Conservation (phyloP, 2,329 filamentous ascomycete genomes). For the Xylariaceae sp. region DNA sequence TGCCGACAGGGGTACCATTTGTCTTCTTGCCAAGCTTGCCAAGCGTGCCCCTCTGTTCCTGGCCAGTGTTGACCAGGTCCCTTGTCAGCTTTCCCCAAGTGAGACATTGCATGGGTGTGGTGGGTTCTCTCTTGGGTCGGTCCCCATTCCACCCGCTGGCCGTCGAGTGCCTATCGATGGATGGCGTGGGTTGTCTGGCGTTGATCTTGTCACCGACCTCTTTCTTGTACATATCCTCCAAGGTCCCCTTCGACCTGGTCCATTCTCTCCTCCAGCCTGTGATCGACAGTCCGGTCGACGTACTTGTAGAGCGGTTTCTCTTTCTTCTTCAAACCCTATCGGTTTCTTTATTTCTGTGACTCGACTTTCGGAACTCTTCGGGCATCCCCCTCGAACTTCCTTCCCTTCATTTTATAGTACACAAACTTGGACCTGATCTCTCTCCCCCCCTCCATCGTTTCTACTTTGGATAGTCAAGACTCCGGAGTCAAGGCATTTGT, state of each 20-base stretch:
- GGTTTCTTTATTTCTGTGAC: slow-evolving; percentile 46
- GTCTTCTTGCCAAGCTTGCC: slow-evolving; percentile 32
- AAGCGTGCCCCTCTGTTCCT: slow-evolving; percentile 39
- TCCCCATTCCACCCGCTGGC: slow-evolving; percentile 46
- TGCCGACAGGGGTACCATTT: slow-evolving; percentile 44
- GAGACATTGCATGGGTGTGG: slow-evolving; percentile 53
- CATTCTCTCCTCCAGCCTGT: slow-evolving; percentile 42
- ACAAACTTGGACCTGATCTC: slow-evolving; percentile 36
- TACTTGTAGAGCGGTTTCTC: slow-evolving; percentile 41
- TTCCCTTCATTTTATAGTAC: slow-evolving; percentile 44
- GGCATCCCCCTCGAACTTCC: slow-evolving; percentile 40
- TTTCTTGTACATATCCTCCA: slow-evolving; percentile 44
- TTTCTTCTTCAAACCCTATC: slow-evolving; percentile 45
- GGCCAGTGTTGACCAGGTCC: slow-evolving; percentile 42
- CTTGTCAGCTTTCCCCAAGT: slow-evolving; percentile 56
- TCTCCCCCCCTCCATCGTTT: slow-evolving; percentile 27
- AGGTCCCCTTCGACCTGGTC: slow-evolving; percentile 44
- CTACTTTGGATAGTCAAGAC: slow-evolving; percentile 35
- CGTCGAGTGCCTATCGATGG: slow-evolving; percentile 48
- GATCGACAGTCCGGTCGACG: slow-evolving; percentile 46
- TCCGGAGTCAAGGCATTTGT: slow-evolving; percentile 37
- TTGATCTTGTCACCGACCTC: slow-evolving; percentile 46
- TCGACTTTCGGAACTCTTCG: slow-evolving; percentile 42
- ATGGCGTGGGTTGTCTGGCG: slow-evolving; percentile 48
- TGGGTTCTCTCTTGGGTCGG: slow-evolving; percentile 39